Evolutionary conservation across 768 basidiomycete species (phyloP).

Genomic region (Boletus patriciae): DNA sequence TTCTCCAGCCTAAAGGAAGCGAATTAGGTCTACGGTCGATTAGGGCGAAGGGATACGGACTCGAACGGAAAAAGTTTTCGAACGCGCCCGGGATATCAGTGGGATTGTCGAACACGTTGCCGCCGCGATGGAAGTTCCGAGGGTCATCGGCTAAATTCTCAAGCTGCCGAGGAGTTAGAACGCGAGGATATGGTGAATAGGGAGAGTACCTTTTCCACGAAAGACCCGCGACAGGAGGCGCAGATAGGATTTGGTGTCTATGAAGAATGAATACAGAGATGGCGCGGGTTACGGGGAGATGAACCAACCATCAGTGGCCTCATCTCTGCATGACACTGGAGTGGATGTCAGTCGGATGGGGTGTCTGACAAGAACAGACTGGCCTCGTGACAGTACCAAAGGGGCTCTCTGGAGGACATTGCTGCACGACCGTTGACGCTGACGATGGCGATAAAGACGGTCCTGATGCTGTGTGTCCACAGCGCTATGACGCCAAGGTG

Average conservation of each 20-base stretch:
- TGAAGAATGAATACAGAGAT: background rate
- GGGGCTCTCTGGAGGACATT: conserved; percentile 71
- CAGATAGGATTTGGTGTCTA: conserved; percentile 83
- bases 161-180: conserved; percentile 47
- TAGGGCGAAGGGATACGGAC: conserved; percentile 10
- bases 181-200: background rate
- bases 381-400: conserved; percentile 82
- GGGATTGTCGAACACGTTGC: conserved; percentile 26
- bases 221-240: conserved; percentile 76
- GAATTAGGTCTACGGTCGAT: background rate
- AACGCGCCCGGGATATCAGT: conserved; percentile 41
- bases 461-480: background rate
- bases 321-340: conserved; percentile 86
- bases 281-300: background rate
- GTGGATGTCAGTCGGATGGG: conserved; percentile 10
- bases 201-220: conserved; percentile 71
- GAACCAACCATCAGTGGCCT: conserved; percentile 73
- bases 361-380: conserved; percentile 7
- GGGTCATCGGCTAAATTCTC: conserved; percentile 77
- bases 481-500: conserved; percentile 8
- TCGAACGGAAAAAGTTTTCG: conserved; percentile 50
- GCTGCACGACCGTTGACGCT: background rate
- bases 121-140: conserved; percentile 52
- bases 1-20: conserved; percentile 7
- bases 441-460: conserved; percentile 5